Evolutionary conservation across 2,329 filamentous ascomycete species (phyloP).

Genomic region (Parascedosporium putredinis): DNA sequence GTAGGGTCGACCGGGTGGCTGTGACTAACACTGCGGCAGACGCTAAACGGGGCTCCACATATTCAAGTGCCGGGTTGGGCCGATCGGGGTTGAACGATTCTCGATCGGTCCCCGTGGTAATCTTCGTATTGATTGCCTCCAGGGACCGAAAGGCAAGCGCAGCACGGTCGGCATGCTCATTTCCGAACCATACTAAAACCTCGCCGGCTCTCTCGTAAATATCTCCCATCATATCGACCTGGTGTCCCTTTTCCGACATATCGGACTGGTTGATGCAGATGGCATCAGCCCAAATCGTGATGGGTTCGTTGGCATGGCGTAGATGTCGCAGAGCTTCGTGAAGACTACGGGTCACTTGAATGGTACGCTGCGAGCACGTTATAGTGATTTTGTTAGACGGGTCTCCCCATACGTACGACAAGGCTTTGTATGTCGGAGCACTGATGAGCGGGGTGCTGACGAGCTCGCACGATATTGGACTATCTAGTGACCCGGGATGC

Average conservation of each 20-base stretch:
- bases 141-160: not conserved
- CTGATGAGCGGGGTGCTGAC: not conserved
- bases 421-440: not conserved
- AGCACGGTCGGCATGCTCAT: not conserved
- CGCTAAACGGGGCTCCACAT: no score
- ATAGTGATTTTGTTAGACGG: not conserved
- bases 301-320: not conserved
- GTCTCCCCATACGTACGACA: not conserved
- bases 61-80: no score
- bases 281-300: slow-evolving; percentile 13
- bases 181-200: slow-evolving; percentile 12
- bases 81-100: not conserved
- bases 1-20: slow-evolving; percentile 5
- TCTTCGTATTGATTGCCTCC: slow-evolving; percentile 1
- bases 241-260: slow-evolving; percentile 9
- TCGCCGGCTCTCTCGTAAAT: slow-evolving; percentile 11
- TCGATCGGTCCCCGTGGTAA: not conserved
- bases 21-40: not conserved
- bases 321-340: not conserved
- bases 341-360: not conserved
- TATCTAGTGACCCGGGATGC: not conserved
- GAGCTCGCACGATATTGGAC: not conserved
- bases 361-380: not conserved
- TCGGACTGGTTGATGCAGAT: slow-evolving; percentile 14
- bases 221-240: slow-evolving; percentile 14